Conservation (phyloP, 148 eudicot species). For the Silene latifolia region DNA sequence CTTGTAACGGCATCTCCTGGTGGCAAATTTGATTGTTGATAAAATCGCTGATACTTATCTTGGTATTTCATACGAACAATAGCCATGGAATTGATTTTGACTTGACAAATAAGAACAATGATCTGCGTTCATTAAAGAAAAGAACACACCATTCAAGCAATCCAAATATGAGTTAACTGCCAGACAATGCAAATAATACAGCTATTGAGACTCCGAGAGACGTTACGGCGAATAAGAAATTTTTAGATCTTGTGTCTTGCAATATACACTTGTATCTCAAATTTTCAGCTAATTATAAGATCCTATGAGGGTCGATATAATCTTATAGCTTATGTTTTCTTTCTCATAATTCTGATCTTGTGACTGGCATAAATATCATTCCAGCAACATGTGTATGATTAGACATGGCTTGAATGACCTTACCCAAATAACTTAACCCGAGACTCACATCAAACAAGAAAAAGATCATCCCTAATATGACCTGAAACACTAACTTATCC, state of each 20-base stretch:
- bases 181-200: neutral
- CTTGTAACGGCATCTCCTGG: slow-evolving; percentile 40
- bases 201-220: neutral
- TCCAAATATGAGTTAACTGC: neutral
- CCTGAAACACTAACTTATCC: too few relatives aligned
- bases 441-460: too few relatives aligned
- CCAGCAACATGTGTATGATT: neutral
- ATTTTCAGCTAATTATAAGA: too few relatives aligned
- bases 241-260: too few relatives aligned
- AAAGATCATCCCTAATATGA: too few relatives aligned
- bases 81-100: slow-evolving; percentile 83
- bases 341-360: too few relatives aligned
- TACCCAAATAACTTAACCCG: too few relatives aligned
- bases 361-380: neutral
- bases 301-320: too few relatives aligned
- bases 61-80: slow-evolving; percentile 60
- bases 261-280: too few relatives aligned
- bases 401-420: too few relatives aligned
- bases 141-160: slow-evolving; percentile 12
- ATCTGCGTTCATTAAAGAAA: slow-evolving; percentile 48
- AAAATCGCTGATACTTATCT: slow-evolving; percentile 29
- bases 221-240: neutral
- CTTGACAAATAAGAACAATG: slow-evolving; percentile 69
- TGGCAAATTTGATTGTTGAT: slow-evolving; percentile 26
- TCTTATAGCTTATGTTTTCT: too few relatives aligned